These are phyloP conservation scores for Xylaria flabelliformis DNA, from an alignment of 495 filamentous ascomycete species.

Conservation along the genomic window DNA sequence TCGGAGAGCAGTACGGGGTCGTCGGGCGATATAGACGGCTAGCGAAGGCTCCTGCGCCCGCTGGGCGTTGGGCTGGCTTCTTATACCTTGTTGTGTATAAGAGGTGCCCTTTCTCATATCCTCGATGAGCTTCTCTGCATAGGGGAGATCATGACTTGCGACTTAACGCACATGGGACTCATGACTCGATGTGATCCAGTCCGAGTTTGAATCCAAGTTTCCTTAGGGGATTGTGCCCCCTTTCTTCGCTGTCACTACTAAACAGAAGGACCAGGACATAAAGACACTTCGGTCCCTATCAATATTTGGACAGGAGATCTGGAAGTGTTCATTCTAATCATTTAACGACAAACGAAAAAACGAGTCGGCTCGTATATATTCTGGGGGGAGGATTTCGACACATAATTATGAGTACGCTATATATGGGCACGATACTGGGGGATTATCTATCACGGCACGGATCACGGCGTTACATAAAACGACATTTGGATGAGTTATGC, in stretches of 20 bases:
- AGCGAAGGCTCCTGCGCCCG: slow-evolving; percentile 2
- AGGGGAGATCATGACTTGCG: not conserved
- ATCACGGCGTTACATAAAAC: not conserved
- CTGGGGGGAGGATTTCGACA: not conserved
- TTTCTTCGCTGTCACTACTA: not conserved
- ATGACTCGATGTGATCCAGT: not conserved
- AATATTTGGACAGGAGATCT: not conserved
- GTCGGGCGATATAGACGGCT: not conserved
- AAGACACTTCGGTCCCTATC: not conserved
- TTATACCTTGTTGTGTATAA: not conserved
- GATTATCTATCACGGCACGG: not conserved
- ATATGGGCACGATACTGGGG: not conserved
- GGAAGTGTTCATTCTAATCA: not conserved
- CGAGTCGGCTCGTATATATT: slow-evolving; percentile 5
- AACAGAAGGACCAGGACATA: not conserved
- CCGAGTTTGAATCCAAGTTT: not conserved
- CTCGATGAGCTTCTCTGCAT: not conserved
- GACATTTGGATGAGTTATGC: slow-evolving; percentile 2
- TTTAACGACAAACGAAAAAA: not conserved
- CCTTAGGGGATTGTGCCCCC: not conserved
- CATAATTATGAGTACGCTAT: not conserved
- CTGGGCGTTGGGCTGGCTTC: not conserved
- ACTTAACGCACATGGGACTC: no score
- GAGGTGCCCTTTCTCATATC: not conserved
- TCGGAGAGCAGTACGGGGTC: slow-evolving; percentile 16